These are phyloP conservation scores for Globisporangium uncinulatum DNA, from an alignment of 352 stramenopile genomes.

Conservation along the genomic window DNA sequence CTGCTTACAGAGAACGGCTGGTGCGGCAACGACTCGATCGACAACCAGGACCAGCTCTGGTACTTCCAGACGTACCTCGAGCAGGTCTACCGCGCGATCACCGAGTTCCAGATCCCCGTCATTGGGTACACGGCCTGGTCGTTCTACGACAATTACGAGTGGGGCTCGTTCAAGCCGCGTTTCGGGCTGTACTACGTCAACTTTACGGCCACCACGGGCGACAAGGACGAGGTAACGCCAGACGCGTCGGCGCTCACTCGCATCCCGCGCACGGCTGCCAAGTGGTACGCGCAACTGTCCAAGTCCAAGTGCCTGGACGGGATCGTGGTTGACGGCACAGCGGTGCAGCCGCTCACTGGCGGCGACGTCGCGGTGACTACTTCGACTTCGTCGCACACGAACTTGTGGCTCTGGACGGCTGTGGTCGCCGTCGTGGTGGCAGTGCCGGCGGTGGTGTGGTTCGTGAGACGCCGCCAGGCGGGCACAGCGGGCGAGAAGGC, in stretches of 20 bases:
- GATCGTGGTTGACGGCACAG: not conserved
- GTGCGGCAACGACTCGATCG: slow-evolving; percentile 35
- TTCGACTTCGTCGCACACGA: too few species aligned
- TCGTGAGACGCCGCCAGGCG: slow-evolving; percentile 12
- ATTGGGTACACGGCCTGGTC: slow-evolving; percentile 92
- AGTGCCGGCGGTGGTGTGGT: slow-evolving; percentile 12
- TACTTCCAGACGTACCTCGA: slow-evolving; percentile 52
- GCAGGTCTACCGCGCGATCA: slow-evolving; percentile 53
- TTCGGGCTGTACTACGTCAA: slow-evolving; percentile 17
- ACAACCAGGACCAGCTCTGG: slow-evolving; percentile 37
- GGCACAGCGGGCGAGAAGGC: slow-evolving; percentile 1
- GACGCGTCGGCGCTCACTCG: slow-evolving; percentile 22
- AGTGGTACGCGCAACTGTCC: slow-evolving; percentile 49
- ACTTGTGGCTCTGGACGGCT: slow-evolving; percentile 16
- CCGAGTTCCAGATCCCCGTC: slow-evolving; percentile 62
- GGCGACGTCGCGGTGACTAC: too few species aligned
- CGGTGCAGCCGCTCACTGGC: too few species aligned
- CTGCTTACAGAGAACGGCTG: slow-evolving; percentile 65
- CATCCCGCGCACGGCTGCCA: slow-evolving; percentile 36
- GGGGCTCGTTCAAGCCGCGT: slow-evolving; percentile 61
- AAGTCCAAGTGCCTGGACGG: slow-evolving; percentile 56
- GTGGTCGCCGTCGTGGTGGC: slow-evolving; percentile 15
- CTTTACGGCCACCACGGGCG: slow-evolving; percentile 33
- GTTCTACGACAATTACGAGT: slow-evolving; percentile 94
- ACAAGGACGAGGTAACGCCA: slow-evolving; percentile 19